phyloP scores from a whole-genome alignment of 495 filamentous ascomycete species.

The Aspergillus baeticus region DNA sequence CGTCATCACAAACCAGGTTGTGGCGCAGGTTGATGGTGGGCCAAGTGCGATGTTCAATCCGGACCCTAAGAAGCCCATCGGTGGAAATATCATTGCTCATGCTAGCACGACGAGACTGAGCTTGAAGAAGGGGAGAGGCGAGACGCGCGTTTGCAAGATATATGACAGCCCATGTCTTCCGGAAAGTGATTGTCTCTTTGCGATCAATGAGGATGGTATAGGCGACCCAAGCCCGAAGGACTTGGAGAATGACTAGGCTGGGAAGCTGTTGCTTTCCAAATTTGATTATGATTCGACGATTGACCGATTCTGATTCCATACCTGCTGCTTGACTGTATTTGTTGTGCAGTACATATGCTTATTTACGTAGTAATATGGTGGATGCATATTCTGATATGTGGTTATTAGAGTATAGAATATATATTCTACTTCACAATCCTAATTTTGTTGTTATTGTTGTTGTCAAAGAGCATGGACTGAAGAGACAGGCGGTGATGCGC shows the following conservation, averaged over 20 bases:
- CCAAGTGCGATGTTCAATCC: constrained; percentile 98
- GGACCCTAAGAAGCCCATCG: constrained; percentile 98
- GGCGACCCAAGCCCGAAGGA: constrained; percentile 95
- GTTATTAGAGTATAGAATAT: neutral
- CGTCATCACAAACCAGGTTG: constrained; percentile 98
- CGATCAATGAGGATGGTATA: constrained; percentile 95
- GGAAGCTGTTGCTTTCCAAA: constrained; percentile 13
- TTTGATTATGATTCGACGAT: constrained; percentile 35
- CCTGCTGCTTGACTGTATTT: constrained; percentile 11
- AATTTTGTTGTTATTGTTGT: too few species aligned
- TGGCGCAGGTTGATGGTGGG: constrained; percentile 95
- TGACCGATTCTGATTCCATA: constrained; percentile 1
- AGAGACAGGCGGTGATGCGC: constrained; percentile 19
- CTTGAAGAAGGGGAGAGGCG: constrained; percentile 89
- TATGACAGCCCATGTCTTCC: constrained; percentile 97
- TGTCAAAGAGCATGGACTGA: neutral
- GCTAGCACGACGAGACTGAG: constrained; percentile 88
- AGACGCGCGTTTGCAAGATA: constrained; percentile 97
- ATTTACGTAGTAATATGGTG: constrained; percentile 2
- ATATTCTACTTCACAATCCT: neutral
- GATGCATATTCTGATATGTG: neutral
- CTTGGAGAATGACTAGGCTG: constrained; percentile 68
- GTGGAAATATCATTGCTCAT: constrained; percentile 97
- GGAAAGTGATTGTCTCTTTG: constrained; percentile 94
- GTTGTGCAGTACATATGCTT: constrained; percentile 17